Percentiles rank a stretch among this genome's conserved stretches.
Conservation (phyloP, 805 yeast species). For the Candida railenensis region DNA sequence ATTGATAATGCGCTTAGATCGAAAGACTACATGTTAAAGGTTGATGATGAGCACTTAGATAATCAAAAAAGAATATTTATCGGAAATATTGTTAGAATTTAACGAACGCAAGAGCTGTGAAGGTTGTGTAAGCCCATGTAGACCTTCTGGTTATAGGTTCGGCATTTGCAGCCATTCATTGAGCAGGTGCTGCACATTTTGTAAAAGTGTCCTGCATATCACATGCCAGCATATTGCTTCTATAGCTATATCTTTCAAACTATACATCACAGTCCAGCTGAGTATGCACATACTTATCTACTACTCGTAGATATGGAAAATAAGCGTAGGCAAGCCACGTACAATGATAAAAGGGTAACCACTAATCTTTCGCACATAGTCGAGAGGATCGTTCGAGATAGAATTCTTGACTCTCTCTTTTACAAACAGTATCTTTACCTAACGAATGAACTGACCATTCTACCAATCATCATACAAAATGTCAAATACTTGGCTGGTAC, state of each 20-base stretch:
- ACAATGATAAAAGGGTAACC: constrained; percentile 27
- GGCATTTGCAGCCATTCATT: no score
- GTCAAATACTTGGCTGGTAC: constrained; percentile 56
- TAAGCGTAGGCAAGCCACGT: constrained; percentile 17
- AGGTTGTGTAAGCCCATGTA: no score
- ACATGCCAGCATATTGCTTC: no score
- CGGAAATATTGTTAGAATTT: neutral
- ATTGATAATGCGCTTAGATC: constrained; percentile 13
- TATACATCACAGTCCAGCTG: neutral
- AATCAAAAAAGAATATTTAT: neutral
- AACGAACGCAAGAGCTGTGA: neutral
- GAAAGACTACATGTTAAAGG: constrained; percentile 13
- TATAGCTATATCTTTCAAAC: no score
- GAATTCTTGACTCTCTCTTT: constrained; percentile 42
- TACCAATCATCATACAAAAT: constrained; percentile 31
- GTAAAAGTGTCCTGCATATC: no score
- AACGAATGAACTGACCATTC: constrained; percentile 40
- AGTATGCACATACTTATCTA: neutral
- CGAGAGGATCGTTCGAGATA: constrained; percentile 42
- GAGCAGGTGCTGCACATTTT: no score
- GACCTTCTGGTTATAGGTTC: no score
- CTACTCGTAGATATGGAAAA: neutral
- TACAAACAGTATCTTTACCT: constrained; percentile 40
- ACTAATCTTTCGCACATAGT: constrained; percentile 32
- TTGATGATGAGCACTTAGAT: constrained; percentile 1